phyloP scores from a whole-genome alignment of 805 yeast genomes.

The Saturnispora ahearnii region DNA sequence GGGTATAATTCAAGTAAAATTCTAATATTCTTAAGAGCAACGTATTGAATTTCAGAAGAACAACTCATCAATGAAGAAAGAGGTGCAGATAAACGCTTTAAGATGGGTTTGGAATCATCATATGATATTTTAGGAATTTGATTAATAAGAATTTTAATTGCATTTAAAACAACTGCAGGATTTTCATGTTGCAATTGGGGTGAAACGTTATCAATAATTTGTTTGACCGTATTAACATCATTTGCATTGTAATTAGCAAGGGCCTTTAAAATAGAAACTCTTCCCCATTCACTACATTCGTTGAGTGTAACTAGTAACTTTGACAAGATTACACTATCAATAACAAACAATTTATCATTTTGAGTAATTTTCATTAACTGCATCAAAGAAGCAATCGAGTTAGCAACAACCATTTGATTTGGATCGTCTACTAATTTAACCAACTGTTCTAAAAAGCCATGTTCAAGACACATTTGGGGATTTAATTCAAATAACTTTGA shows the following conservation, averaged over 20 bases:
- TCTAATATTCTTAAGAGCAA: slow-evolving; percentile 83
- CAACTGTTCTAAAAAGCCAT: slow-evolving; percentile 70
- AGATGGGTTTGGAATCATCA: slow-evolving; percentile 33
- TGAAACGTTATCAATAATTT: slow-evolving; percentile 78
- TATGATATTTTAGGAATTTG: slow-evolving; percentile 45
- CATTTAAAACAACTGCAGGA: slow-evolving; percentile 84
- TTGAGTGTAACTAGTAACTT: slow-evolving; percentile 76
- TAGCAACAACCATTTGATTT: slow-evolving; percentile 96
- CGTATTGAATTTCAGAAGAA: slow-evolving; percentile 92
- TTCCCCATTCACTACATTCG: slow-evolving; percentile 99
- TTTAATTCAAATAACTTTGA: slow-evolving; percentile 88
- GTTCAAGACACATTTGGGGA: slow-evolving; percentile 71
- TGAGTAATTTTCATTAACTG: slow-evolving; percentile 46
- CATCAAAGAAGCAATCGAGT: slow-evolving; percentile 75
- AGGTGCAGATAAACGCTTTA: slow-evolving; percentile 75
- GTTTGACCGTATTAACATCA: slow-evolving; percentile 59
- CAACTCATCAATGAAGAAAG: slow-evolving; percentile 79
- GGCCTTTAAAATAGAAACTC: slow-evolving; percentile 80
- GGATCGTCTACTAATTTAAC: slow-evolving; percentile 66
- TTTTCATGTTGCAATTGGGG: slow-evolving; percentile 97
- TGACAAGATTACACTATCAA: slow-evolving; percentile 37
- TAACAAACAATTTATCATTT: slow-evolving; percentile 26
- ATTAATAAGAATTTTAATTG: slow-evolving; percentile 71
- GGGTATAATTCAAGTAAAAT: slow-evolving; percentile 88
- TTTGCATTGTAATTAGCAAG: slow-evolving; percentile 59